These are phyloP conservation scores for Mycena olivaceomarginata DNA, from an alignment of 768 basidiomycete species.

Conservation along the genomic window DNA sequence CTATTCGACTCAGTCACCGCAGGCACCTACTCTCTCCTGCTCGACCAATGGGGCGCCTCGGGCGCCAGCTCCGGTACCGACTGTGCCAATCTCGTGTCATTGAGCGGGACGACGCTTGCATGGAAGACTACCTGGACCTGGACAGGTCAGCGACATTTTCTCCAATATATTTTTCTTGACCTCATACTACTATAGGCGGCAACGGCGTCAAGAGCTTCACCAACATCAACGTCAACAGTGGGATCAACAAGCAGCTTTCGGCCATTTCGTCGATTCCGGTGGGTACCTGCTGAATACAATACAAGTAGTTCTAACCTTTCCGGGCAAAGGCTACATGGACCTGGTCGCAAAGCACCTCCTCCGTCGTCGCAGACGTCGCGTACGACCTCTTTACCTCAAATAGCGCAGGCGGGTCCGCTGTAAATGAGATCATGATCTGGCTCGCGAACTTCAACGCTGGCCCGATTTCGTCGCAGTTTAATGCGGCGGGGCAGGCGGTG, in stretches of 20 bases:
- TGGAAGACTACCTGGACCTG: constrained; percentile 67
- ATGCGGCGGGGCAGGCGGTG: constrained; percentile 63
- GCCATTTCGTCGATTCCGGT: constrained; percentile 76
- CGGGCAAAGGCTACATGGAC: constrained; percentile 69
- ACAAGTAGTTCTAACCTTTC: background rate
- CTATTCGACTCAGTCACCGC: constrained; percentile 17
- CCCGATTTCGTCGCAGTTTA: constrained; percentile 71
- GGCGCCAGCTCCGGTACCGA: constrained; percentile 60
- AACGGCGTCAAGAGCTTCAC: constrained; percentile 77
- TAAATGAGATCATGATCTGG: constrained; percentile 80
- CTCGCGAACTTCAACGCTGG: constrained; percentile 72
- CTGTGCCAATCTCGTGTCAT: constrained; percentile 59
- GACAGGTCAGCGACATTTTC: constrained; percentile 38
- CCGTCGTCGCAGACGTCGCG: constrained; percentile 73
- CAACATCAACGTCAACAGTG: constrained; percentile 64
- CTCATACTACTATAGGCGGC: constrained; percentile 56
- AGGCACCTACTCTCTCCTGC: constrained; percentile 32
- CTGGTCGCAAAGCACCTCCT: constrained; percentile 69
- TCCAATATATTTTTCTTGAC: background rate
- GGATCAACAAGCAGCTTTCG: constrained; percentile 72
- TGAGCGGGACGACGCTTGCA: constrained; percentile 51
- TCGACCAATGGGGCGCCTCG: constrained; percentile 39
- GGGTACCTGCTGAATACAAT: background rate
- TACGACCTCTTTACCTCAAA: constrained; percentile 80
- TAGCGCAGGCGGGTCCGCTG: constrained; percentile 67